Evolutionary conservation across 352 stramenopile species (phyloP).

Genomic region (Phytophthora sp.): DNA sequence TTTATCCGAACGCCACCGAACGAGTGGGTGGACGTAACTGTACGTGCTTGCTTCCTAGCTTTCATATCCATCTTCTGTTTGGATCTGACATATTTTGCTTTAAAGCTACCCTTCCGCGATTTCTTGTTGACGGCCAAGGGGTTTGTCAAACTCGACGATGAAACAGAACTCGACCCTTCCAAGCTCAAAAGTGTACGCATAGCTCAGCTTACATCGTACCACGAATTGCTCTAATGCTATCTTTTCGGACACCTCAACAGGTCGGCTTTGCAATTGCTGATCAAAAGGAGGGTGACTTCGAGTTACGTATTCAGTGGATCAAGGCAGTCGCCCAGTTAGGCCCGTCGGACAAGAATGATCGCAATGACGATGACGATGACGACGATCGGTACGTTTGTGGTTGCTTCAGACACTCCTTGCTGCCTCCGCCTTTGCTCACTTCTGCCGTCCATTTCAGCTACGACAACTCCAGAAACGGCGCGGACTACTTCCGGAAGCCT

Average conservation of each 20-base stretch:
- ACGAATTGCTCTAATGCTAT: too few relatives aligned
- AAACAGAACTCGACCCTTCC: slow-evolving; percentile 71
- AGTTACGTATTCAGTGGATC: slow-evolving; percentile 87
- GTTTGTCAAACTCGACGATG: slow-evolving; percentile 84
- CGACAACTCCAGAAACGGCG: slow-evolving; percentile 39
- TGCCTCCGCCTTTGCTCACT: background rate
- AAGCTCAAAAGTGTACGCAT: slow-evolving; percentile 75
- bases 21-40: slow-evolving; percentile 85
- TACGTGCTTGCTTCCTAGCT: slow-evolving; percentile 20
- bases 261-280: slow-evolving; percentile 87
- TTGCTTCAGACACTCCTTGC: background rate
- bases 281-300: slow-evolving; percentile 86
- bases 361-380: slow-evolving; percentile 38
- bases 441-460: slow-evolving; percentile 21
- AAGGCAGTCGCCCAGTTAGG: slow-evolving; percentile 80
- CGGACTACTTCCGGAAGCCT: slow-evolving; percentile 60
- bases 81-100: background rate
- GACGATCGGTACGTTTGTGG: slow-evolving; percentile 27
- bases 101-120: slow-evolving; percentile 72
- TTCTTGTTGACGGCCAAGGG: slow-evolving; percentile 87
- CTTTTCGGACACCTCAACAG: too few relatives aligned
- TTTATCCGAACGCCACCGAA: slow-evolving; percentile 84
- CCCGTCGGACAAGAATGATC: slow-evolving; percentile 36
- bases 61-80: background rate
- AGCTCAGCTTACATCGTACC: background rate